Percentiles rank a stretch among this genome's conserved stretches.
phyloP scores from a whole-genome alignment of 1,284 basidiomycete genomes.

The Rhodotorula sp. region DNA sequence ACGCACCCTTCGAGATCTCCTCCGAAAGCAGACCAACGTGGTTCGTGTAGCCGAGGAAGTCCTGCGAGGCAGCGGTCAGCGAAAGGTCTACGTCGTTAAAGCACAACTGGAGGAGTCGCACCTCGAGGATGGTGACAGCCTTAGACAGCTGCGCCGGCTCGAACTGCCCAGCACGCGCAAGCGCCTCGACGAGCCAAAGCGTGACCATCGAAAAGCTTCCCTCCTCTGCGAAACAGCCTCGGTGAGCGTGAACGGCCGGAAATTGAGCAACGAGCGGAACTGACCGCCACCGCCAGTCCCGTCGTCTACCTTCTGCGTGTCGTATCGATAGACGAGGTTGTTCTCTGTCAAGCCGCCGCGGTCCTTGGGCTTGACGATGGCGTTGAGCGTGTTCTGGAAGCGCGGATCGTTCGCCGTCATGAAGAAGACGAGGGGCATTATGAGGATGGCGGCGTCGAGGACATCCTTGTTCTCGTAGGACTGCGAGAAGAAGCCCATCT shows the following conservation, averaged over 20 bases:
- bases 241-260: background rate
- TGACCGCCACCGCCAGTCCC: constrained; percentile 91
- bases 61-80: background rate
- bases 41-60: constrained; percentile 63
- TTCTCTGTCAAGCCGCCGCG: constrained; percentile 61
- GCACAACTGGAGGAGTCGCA: constrained; percentile 15
- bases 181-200: constrained; percentile 72
- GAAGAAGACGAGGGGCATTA: constrained; percentile 63
- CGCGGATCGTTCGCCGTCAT: constrained; percentile 75
- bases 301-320: constrained; percentile 75
- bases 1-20: constrained; percentile 46
- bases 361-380: constrained; percentile 71
- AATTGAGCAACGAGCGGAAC: constrained; percentile 14
- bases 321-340: constrained; percentile 67
- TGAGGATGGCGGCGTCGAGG: constrained; percentile 52
- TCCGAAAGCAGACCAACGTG: constrained; percentile 83
- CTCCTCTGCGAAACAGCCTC: background rate
- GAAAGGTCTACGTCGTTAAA: too few species aligned
- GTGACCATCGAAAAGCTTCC: constrained; percentile 54
- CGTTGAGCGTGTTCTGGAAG: constrained; percentile 75
- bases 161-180: constrained; percentile 77
- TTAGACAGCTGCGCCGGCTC: constrained; percentile 64
- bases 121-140: constrained; percentile 77
- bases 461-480: constrained; percentile 54
- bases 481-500: constrained; percentile 52